Conservation (phyloP, 2,329 filamentous ascomycete genomes). For the Rhytidhysteron rufulum region DNA sequence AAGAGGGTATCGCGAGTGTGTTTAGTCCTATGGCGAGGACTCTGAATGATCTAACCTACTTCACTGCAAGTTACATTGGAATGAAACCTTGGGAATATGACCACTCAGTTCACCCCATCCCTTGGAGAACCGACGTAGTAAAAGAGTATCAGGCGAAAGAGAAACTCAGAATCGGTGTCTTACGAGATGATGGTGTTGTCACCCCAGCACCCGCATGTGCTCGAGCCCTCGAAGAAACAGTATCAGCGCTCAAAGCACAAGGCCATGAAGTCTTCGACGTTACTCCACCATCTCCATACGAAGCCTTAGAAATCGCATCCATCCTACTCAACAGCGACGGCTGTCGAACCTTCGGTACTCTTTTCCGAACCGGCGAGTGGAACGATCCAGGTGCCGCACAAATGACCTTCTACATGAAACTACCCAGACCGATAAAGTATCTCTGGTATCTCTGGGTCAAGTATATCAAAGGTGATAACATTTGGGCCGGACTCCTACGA, state of each 20-base stretch:
- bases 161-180: slow-evolving; percentile 67
- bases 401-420: slow-evolving; percentile 68
- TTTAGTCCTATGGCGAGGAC: slow-evolving; percentile 92
- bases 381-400: slow-evolving; percentile 74
- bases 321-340: slow-evolving; percentile 83
- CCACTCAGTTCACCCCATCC: slow-evolving; percentile 77
- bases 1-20: slow-evolving; percentile 84
- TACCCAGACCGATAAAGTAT: slow-evolving; percentile 73
- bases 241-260: slow-evolving; percentile 62
- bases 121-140: slow-evolving; percentile 65
- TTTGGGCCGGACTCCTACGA: slow-evolving; percentile 75
- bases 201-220: slow-evolving; percentile 81
- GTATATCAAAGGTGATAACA: slow-evolving; percentile 69
- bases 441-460: slow-evolving; percentile 88
- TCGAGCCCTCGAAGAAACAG: slow-evolving; percentile 69
- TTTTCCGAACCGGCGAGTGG: slow-evolving; percentile 72
- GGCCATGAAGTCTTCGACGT: slow-evolving; percentile 73
- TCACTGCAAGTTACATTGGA: slow-evolving; percentile 70
- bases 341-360: slow-evolving; percentile 72
- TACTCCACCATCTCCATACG: slow-evolving; percentile 65
- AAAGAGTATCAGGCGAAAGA: slow-evolving; percentile 58
- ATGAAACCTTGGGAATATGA: slow-evolving; percentile 91
- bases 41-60: slow-evolving; percentile 77
- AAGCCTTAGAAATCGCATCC: slow-evolving; percentile 71
- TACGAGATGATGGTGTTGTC: slow-evolving; percentile 78